Percentiles rank a stretch among this genome's conserved stretches.
Evolutionary conservation across 2,329 filamentous ascomycete species (phyloP).

Genomic region (Tolypocladium sp.): DNA sequence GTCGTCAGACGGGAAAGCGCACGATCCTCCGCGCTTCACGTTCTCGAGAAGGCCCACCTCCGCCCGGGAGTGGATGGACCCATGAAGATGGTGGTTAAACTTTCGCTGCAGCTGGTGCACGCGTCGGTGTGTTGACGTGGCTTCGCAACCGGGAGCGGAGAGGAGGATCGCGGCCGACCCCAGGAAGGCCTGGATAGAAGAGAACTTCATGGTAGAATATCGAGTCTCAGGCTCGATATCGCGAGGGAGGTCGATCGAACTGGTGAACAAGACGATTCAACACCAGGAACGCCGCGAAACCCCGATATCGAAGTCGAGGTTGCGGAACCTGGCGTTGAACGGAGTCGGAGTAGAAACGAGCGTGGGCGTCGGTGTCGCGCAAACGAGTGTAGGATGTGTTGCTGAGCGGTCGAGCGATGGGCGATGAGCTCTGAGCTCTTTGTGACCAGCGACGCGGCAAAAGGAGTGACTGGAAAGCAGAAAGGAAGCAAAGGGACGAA

Average conservation of each 20-base stretch:
- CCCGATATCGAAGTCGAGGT: not conserved
- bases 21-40: conserved; percentile 46
- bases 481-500: not conserved
- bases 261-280: not conserved
- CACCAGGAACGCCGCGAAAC: conserved; percentile 1
- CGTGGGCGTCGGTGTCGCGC: not conserved
- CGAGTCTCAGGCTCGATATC: not conserved
- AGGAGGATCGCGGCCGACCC: conserved; percentile 40
- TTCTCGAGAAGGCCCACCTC: conserved; percentile 32
- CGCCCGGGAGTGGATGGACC: conserved; percentile 9
- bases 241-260: not conserved
- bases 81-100: conserved; percentile 22
- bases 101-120: conserved; percentile 29
- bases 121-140: conserved; percentile 20
- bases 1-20: conserved; percentile 54
- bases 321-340: not conserved
- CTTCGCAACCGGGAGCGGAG: conserved; percentile 27
- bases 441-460: not conserved
- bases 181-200: conserved; percentile 38
- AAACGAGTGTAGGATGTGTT: not conserved
- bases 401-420: not conserved
- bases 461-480: conserved; percentile 1
- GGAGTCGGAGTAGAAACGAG: not conserved
- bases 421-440: not conserved
- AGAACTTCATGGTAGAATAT: conserved; percentile 42